phyloP scores from a whole-genome alignment of 2,329 filamentous ascomycete species.

The Neofusicoccum sp. region DNA sequence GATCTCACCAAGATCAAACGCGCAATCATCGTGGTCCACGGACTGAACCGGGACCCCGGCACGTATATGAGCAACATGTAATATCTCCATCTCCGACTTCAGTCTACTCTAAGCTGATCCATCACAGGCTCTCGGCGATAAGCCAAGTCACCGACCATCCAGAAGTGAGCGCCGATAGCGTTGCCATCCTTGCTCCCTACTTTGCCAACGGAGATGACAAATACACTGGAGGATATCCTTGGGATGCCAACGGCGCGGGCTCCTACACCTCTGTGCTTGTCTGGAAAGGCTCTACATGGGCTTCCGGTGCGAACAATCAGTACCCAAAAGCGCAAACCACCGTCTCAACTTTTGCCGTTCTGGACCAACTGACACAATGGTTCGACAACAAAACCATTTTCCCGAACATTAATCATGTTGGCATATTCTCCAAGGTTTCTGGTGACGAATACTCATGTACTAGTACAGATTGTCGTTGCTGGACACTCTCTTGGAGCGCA shows the following conservation, averaged over 20 bases:
- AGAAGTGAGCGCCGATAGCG: background rate
- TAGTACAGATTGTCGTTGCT: slow-evolving; percentile 11
- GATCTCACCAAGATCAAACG: slow-evolving; percentile 8
- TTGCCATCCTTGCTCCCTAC: slow-evolving; percentile 17
- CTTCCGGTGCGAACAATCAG: slow-evolving; percentile 14
- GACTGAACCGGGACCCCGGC: slow-evolving; percentile 16
- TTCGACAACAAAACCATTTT: slow-evolving; percentile 17
- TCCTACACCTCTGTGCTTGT: slow-evolving; percentile 4
- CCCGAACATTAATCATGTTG: slow-evolving; percentile 14
- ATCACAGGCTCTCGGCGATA: background rate
- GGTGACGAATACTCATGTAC: background rate
- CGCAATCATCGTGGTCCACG: slow-evolving; percentile 18
- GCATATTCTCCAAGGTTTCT: background rate
- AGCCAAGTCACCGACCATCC: background rate
- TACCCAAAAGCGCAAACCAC: slow-evolving; percentile 14
- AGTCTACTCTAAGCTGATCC: background rate
- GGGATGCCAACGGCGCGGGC: background rate
- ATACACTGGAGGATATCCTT: background rate
- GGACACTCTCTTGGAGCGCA: slow-evolving; percentile 19
- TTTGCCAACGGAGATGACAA: slow-evolving; percentile 21
- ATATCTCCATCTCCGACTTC: too few species aligned
- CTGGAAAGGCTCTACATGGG: slow-evolving; percentile 19
- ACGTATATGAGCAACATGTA: slow-evolving; percentile 19
- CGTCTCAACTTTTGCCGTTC: slow-evolving; percentile 12
- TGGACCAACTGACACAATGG: slow-evolving; percentile 18